Base-by-base conservation (phyloP, 495 filamentous ascomycete genomes). In the Neurospora sp. region DNA sequence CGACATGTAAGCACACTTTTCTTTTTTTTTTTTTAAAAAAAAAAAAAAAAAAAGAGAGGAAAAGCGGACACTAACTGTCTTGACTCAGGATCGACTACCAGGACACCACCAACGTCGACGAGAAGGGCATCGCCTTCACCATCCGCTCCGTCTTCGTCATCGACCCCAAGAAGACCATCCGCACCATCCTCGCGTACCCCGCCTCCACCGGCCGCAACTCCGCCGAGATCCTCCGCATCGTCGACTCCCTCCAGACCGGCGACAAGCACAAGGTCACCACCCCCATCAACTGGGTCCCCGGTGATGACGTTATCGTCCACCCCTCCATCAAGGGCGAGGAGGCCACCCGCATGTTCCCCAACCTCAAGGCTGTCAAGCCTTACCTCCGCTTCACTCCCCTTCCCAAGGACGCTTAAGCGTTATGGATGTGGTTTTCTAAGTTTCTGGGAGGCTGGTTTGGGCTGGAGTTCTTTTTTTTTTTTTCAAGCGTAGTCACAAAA, bases 81-180 rank as follows among this genome's bases (percentile, higher is more conserved):
- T 37, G 35, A 37, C 35, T 37, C 72, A 93, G 91, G 91, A 87
- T 99, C 75, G 96, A 99, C 83, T 84, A 87, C 84, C 87, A 89
- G 81, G 87, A 89, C 80, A 87, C 85, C 73, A 89, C 87, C 84
- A 98, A 98, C 86, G 94, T 97, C 71, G 94, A 96, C 82, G 85
- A 89, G 79, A 98, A 98, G 90, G 96, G 94, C 74, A 94, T 97
- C 78, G 94, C 96, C 72, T 97, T 98, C 85, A 98, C 96, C 81
- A 98, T 99, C 87, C 94, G 96, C 80, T 97, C 93, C 75, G 96
- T 98, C 83, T 99, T 98, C 88, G 87, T 98, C 86, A 96, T 99
- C 82, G 96, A 98, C 87, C 96, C 96, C 71, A 97, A 91, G 88
- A 98, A 98, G 90, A 94, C 91, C 73, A 98, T 98, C 83, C 94